Evolutionary conservation across 352 stramenopile genomes (phyloP), one percentile per base, ranked within the genome.

Genomic region (Pythium chondricola): DNA sequence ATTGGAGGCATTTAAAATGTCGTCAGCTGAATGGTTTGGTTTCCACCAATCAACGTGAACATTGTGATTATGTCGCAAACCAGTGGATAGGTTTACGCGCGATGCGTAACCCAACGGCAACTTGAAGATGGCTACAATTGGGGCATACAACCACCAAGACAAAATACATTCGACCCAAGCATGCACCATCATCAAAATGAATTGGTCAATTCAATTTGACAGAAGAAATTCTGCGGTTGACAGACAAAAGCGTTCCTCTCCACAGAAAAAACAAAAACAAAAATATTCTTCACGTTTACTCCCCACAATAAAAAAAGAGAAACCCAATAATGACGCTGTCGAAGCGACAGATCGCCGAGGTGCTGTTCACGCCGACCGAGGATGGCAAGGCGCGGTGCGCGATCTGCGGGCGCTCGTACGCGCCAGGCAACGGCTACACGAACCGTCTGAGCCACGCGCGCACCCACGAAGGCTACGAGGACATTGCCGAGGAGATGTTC

Each of bases 1-100:
- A 73, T 75, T 79, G 65, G 61, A 45, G 62, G 62, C 73, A 73
- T 74, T 74, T 67, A 62, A 71, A 67, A 61, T 54, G 49, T 18
- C 1, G 10, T 3, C 0, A 14, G 20, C 38, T 60, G 52, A 60
- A 60, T 64, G 44, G 39, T 42, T 53, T 32, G 37, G 29, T 59
- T 63, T 58, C 43, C 31, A 39, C 56, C 37, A 50, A 55, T 53
- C 17, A 53, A 21, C 8, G 17, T 33, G 13, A 33, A 33, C 7
- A 33, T 33, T 33, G 29, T 33, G 29, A 33, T 33, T 33, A 33
- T 8, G n/a, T n/a, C n/a, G n/a, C n/a, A n/a, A n/a, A n/a, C n/a
- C n/a, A n/a, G n/a, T n/a, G n/a, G n/a, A n/a, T n/a, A n/a, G n/a
- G n/a, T n/a, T n/a, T n/a, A n/a, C n/a, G n/a, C n/a, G n/a, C n/a